Evolutionary conservation across 78 protist genomes (phyloP), one percentile per base, ranked within the genome.

Genomic region (Polysphondylium violaceum): DNA sequence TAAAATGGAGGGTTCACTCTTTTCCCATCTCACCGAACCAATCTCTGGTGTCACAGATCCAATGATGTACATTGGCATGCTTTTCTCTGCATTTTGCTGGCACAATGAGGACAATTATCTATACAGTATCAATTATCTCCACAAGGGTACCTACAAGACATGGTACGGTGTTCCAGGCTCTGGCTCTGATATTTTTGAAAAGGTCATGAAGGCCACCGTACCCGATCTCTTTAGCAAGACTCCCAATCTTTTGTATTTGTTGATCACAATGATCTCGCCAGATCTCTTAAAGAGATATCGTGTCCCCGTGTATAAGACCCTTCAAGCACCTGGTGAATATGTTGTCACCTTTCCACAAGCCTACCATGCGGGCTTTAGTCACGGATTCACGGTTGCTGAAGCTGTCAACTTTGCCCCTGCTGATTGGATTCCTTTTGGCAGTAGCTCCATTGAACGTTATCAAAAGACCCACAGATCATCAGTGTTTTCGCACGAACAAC

Each of bases 71-170:
- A 67, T 91, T 35, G 95, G 99, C 43, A 97, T 96, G 98, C 25
- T 72, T 17, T 95, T 95, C 87, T 94, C 97, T 8, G 21, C 98
- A 27, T 97, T 98, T 58, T 95, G 97, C 76, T 97, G 98, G 99
- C 99, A 97, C 86, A 81, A 53, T 55, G 99, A 97, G 64, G 99
- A 97, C 71, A 89, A 93, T 59, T 87, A 77, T n/a, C 67, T 95
- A 56, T 95, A 88, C 63, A 72, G 94, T 4, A 88, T 95, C 61
- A 96, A 95, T 64, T 97, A 95, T 89, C 63, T 76, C 19, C 98
- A 96, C 55, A 71, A 6, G 23, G 99, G 99, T 38, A 94, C 74
- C 8, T 76, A 95, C 36, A 97, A 97, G 92, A 95, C 96, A 14
- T 97, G 99, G 95, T 93, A 93, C 40, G 96, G 96, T 23, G 92